These are phyloP conservation scores for Scopulariopsis brevicaulis DNA, from an alignment of 2,329 filamentous ascomycete species.

Conservation along the genomic window DNA sequence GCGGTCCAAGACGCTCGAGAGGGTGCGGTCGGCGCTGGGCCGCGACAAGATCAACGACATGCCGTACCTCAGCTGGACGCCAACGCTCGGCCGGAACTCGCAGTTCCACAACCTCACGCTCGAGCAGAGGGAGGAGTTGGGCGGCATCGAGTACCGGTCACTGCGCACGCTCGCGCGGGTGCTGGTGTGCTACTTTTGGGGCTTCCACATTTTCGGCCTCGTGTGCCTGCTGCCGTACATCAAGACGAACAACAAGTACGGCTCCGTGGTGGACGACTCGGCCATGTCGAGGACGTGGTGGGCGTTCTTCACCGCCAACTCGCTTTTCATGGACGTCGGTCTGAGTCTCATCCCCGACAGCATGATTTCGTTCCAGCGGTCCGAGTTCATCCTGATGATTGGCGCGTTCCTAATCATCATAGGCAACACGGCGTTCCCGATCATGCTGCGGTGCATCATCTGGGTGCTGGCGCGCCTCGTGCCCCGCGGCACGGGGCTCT, in stretches of 20 bases:
- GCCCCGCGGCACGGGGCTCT: conserved; percentile 56
- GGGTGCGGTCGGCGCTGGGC: background rate
- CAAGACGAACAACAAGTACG: conserved; percentile 48
- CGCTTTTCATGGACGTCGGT: conserved; percentile 90
- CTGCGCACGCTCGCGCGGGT: conserved; percentile 76
- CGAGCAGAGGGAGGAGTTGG: conserved; percentile 87
- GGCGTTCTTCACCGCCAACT: conserved; percentile 80
- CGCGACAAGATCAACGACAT: conserved; percentile 30
- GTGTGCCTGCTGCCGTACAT: conserved; percentile 76
- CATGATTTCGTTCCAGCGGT: conserved; percentile 78
- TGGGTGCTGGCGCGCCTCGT: conserved; percentile 65
- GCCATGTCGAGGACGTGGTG: conserved; percentile 71
- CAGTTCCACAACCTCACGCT: conserved; percentile 80
- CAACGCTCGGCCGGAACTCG: conserved; percentile 87
- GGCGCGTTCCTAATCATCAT: conserved; percentile 84
- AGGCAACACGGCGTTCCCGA: conserved; percentile 90
- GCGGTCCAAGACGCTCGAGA: background rate
- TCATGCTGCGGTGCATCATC: conserved; percentile 88
- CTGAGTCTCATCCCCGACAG: conserved; percentile 88
- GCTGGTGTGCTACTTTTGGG: conserved; percentile 68
- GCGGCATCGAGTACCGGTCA: conserved; percentile 91
- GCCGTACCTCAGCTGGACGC: conserved; percentile 90
- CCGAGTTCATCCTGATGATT: conserved; percentile 63
- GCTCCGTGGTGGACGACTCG: conserved; percentile 46
- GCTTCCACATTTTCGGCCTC: conserved; percentile 69